phyloP scores from a whole-genome alignment of 2,329 filamentous ascomycete species.

The Curvularia lunata region DNA sequence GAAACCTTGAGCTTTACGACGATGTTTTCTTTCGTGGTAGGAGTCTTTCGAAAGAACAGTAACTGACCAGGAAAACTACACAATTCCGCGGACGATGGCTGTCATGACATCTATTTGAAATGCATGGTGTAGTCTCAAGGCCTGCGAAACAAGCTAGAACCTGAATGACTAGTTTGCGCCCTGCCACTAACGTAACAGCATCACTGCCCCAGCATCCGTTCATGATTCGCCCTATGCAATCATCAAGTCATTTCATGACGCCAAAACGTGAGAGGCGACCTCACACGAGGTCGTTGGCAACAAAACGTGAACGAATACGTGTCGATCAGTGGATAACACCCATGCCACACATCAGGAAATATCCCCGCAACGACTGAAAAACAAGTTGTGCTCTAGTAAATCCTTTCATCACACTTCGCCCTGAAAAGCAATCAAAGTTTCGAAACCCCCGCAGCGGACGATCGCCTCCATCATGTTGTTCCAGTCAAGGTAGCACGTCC shows the following conservation, averaged over 20 bases:
- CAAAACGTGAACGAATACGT: neutral
- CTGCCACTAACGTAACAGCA: conserved; percentile 3
- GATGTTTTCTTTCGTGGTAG: neutral
- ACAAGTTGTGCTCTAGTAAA: neutral
- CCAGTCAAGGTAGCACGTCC: neutral
- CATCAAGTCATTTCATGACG: neutral
- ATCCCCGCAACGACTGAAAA: neutral
- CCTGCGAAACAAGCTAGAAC: neutral
- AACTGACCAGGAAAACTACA: no score
- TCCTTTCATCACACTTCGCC: neutral
- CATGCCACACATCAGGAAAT: neutral
- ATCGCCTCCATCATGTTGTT: neutral
- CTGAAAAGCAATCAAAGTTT: conserved; percentile 3
- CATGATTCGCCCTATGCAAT: neutral
- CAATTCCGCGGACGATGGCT: neutral
- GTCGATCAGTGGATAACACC: neutral
- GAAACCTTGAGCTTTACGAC: neutral
- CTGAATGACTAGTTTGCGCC: neutral
- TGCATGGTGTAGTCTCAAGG: neutral
- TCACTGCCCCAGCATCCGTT: neutral
- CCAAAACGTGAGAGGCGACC: neutral
- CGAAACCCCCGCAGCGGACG: neutral
- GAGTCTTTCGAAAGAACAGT: neutral
- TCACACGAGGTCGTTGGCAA: neutral
- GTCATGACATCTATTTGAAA: neutral